Conservation (phyloP, 805 yeast genomes). For the Yarrowia osloensis region DNA sequence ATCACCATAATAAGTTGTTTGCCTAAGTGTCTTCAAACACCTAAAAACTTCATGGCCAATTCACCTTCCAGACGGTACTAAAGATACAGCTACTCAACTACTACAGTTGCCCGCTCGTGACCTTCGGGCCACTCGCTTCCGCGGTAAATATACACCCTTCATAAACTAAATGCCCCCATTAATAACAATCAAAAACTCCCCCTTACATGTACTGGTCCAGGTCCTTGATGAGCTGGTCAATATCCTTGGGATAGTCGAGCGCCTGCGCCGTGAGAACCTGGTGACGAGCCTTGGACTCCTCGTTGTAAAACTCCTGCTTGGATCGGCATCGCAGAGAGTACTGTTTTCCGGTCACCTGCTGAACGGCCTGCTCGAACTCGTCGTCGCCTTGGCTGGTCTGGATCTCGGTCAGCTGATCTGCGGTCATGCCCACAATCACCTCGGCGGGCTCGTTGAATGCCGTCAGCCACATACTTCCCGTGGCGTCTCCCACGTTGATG, state of each 20-base stretch:
- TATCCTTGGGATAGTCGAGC: slow-evolving; percentile 40
- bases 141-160: too few relatives aligned
- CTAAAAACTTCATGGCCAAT: too few relatives aligned
- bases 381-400: slow-evolving; percentile 43
- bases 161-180: background rate
- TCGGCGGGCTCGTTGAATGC: slow-evolving; percentile 84
- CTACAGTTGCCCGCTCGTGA: too few relatives aligned
- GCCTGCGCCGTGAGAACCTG: slow-evolving; percentile 54
- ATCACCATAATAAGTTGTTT: too few relatives aligned
- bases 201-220: slow-evolving; percentile 29
- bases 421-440: slow-evolving; percentile 64
- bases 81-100: too few relatives aligned
- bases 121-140: background rate
- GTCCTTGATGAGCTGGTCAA: slow-evolving; percentile 36
- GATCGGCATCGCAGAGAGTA: slow-evolving; percentile 77
- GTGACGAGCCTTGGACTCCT: slow-evolving; percentile 65
- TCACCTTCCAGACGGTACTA: too few relatives aligned
- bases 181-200: background rate
- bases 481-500: slow-evolving; percentile 72
- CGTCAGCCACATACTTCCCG: slow-evolving; percentile 85
- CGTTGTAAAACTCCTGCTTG: slow-evolving; percentile 80
- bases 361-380: slow-evolving; percentile 50
- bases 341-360: slow-evolving; percentile 63
- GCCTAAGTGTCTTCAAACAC: too few relatives aligned
- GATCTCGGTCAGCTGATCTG: slow-evolving; percentile 50